These are phyloP conservation scores for Sporothrix humicola DNA, from an alignment of 2,329 filamentous ascomycete species.

Conservation along the genomic window DNA sequence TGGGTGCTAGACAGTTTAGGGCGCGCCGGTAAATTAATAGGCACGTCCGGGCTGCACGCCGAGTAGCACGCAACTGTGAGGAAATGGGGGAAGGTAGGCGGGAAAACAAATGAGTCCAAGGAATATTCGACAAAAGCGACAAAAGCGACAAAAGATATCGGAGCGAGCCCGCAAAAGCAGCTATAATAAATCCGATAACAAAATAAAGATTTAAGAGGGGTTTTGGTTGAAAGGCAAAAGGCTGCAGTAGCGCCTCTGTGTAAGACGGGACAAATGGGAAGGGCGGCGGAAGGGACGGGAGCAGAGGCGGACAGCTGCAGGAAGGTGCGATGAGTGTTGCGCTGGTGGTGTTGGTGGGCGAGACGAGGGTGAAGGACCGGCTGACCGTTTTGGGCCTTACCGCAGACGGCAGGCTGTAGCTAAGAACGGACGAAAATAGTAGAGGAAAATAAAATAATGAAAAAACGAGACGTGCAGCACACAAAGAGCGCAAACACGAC, in stretches of 20 bases:
- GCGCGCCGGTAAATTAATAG: slow-evolving; percentile 10
- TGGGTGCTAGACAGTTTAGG: slow-evolving; percentile 23
- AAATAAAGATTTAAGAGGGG: neutral
- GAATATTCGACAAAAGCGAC: neutral
- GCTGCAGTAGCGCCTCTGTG: neutral
- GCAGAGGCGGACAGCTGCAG: neutral
- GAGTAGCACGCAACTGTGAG: neutral
- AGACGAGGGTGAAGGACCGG: slow-evolving; percentile 9
- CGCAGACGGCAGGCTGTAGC: neutral
- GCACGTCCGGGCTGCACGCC: slow-evolving; percentile 19
- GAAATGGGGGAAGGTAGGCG: neutral
- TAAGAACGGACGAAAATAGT: neutral
- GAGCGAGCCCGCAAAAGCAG: neutral
- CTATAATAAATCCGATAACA: neutral
- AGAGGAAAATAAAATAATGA: neutral
- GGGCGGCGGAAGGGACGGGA: slow-evolving; percentile 26
- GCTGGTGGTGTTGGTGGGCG: neutral
- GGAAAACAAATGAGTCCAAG: slow-evolving; percentile 5
- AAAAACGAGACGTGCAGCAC: neutral
- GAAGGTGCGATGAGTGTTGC: neutral
- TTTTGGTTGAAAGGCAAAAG: neutral
- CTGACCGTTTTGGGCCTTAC: slow-evolving; percentile 15
- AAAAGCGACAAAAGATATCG: neutral
- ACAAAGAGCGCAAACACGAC: neutral
- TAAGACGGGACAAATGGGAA: slow-evolving; percentile 24